Conservation (phyloP, 2,329 filamentous ascomycete genomes). For the Ophiostoma perfectum region DNA sequence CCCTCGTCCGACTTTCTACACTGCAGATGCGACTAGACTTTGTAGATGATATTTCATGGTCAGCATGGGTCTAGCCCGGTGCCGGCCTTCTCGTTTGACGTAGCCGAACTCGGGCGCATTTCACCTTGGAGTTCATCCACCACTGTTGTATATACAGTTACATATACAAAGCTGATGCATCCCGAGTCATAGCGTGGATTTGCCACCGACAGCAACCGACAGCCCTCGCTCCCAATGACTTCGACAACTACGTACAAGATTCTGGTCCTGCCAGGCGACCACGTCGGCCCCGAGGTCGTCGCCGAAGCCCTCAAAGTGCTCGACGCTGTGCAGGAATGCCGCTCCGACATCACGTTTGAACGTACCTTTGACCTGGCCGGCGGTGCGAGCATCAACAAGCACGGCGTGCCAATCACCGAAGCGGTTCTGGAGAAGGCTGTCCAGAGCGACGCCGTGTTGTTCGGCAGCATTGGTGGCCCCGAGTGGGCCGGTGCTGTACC, state of each 20-base stretch:
- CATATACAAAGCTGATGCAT: neutral
- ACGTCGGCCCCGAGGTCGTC: conserved; percentile 45
- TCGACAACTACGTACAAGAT: conserved; percentile 30
- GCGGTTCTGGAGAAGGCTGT: conserved; percentile 39
- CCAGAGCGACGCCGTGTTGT: conserved; percentile 42
- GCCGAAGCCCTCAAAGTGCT: conserved; percentile 44
- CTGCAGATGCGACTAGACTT: neutral
- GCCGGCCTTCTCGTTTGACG: neutral
- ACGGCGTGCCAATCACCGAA: conserved; percentile 41
- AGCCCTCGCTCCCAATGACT: conserved; percentile 9
- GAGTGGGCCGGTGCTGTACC: conserved; percentile 40
- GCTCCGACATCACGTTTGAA: conserved; percentile 32
- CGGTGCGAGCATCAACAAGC: conserved; percentile 41
- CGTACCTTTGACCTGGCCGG: conserved; percentile 29
- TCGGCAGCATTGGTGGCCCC: conserved; percentile 45
- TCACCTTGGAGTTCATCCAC: neutral
- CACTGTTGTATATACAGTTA: neutral
- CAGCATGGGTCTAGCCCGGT: neutral
- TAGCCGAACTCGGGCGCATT: conserved; percentile 15
- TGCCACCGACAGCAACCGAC: neutral
- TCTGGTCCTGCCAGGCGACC: conserved; percentile 43
- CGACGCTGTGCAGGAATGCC: conserved; percentile 36
- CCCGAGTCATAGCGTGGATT: neutral
- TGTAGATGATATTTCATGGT: neutral
- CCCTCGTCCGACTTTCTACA: neutral